phyloP scores from a whole-genome alignment of 805 yeast species.

The Myxozyma udenii region DNA sequence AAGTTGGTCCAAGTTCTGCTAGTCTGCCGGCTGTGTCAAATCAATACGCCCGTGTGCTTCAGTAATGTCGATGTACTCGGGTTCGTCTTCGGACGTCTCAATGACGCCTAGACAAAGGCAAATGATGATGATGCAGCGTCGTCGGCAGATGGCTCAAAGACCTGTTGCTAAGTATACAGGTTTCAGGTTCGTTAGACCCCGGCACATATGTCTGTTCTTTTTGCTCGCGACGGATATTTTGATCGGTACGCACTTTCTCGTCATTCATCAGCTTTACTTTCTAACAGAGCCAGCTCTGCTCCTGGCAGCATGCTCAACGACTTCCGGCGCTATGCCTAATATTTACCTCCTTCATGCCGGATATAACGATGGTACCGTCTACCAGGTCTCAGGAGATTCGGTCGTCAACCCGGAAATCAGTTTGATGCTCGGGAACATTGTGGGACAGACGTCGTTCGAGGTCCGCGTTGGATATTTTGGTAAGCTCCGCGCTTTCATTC shows the following conservation, averaged over 20 bases:
- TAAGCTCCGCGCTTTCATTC: background rate
- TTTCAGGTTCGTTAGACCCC: conserved; percentile 22
- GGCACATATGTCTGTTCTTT: conserved; percentile 22
- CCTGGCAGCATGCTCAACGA: conserved; percentile 26
- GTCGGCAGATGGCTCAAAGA: background rate
- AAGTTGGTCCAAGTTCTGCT: too few species aligned
- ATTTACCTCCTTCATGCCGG: conserved; percentile 23
- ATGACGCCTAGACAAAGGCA: background rate
- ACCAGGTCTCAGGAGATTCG: conserved; percentile 6
- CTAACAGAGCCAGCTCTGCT: conserved; percentile 22
- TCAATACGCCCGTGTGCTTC: too few species aligned
- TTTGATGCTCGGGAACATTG: conserved; percentile 10
- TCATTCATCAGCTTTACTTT: background rate
- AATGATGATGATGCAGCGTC: background rate
- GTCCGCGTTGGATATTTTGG: conserved; percentile 27
- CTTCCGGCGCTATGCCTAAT: conserved; percentile 12
- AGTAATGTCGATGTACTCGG: too few species aligned
- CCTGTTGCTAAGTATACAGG: conserved; percentile 1
- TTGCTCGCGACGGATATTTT: conserved; percentile 11
- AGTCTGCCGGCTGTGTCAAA: too few species aligned
- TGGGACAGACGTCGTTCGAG: conserved; percentile 16
- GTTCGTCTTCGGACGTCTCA: too few species aligned
- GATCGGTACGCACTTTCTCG: conserved; percentile 3
- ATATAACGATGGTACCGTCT: conserved; percentile 24
- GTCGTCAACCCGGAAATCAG: conserved; percentile 15